These are phyloP conservation scores for Alloascoidea hylecoeti DNA, from an alignment of 805 yeast genomes.

Conservation along the genomic window DNA sequence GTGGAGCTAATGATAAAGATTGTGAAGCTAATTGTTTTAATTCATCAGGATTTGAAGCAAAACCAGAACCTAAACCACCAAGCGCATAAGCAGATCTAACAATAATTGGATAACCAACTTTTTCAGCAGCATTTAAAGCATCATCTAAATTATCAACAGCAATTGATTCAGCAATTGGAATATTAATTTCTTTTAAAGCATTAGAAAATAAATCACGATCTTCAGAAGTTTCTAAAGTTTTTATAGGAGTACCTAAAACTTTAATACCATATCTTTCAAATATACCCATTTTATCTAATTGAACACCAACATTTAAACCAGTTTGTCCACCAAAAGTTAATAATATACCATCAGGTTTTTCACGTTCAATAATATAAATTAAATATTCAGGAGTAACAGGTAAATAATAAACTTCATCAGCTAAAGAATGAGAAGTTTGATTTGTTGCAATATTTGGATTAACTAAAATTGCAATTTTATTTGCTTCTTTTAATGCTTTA, in stretches of 20 bases:
- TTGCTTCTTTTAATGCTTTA: slow-evolving; percentile 85
- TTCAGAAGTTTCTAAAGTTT: slow-evolving; percentile 91
- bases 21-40: slow-evolving; percentile 79
- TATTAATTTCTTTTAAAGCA: slow-evolving; percentile 88
- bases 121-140: slow-evolving; percentile 79
- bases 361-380: slow-evolving; percentile 88
- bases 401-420: slow-evolving; percentile 88
- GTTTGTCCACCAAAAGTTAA: slow-evolving; percentile 99
- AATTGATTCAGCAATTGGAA: slow-evolving; percentile 93
- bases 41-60: slow-evolving; percentile 75
- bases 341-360: slow-evolving; percentile 90
- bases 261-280: slow-evolving; percentile 83
- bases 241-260: slow-evolving; percentile 95
- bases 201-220: slow-evolving; percentile 94
- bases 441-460: slow-evolving; percentile 96
- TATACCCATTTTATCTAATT: slow-evolving; percentile 88
- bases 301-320: slow-evolving; percentile 90
- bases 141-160: slow-evolving; percentile 92
- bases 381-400: slow-evolving; percentile 97
- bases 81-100: slow-evolving; percentile 95
- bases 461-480: slow-evolving; percentile 72
- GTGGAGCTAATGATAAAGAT: slow-evolving; percentile 83
- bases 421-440: slow-evolving; percentile 89
- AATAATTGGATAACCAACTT: slow-evolving; percentile 89
- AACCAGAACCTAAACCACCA: slow-evolving; percentile 97